Percentiles rank a stretch among this genome's conserved stretches.
These are phyloP conservation scores for Scutellaria galericulata DNA, from an alignment of 257 asterid genomes.

Conservation along the genomic window DNA sequence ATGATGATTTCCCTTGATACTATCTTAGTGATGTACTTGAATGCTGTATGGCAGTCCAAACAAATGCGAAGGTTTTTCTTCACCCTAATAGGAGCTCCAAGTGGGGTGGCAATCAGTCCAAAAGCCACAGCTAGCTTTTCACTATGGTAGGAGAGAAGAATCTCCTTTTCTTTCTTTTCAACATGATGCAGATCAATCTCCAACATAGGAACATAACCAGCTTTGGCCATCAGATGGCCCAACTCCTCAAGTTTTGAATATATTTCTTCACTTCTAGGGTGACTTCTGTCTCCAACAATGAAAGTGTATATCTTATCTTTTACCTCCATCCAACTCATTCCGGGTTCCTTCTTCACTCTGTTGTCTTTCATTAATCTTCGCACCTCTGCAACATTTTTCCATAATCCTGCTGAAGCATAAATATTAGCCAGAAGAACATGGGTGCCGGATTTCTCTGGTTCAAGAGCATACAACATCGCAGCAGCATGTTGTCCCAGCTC, in stretches of 20 bases:
- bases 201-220: constrained; percentile 70
- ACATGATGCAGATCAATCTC: constrained; percentile 78
- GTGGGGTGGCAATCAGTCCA: constrained; percentile 67
- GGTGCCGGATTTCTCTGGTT: constrained; percentile 80
- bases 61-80: constrained; percentile 83
- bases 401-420: constrained; percentile 70
- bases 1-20: constrained; percentile 67
- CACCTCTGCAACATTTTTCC: constrained; percentile 65
- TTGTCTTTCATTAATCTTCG: constrained; percentile 66
- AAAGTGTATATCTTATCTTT: constrained; percentile 66
- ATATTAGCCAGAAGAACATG: constrained; percentile 74
- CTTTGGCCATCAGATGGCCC: constrained; percentile 59
- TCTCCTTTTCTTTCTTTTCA: constrained; percentile 59
- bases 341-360: constrained; percentile 83
- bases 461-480: constrained; percentile 55
- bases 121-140: constrained; percentile 90
- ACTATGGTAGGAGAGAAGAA: constrained; percentile 71
- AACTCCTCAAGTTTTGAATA: constrained; percentile 71
- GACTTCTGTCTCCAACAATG: constrained; percentile 74
- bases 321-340: constrained; percentile 89
- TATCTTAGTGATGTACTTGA: constrained; percentile 72
- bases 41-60: constrained; percentile 76
- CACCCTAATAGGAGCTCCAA: constrained; percentile 74
- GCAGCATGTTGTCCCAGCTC: constrained; percentile 73
- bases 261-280: constrained; percentile 59